A percentile compares a stretch with the other conserved stretches of the same genome.
Conservation (phyloP, 129 eudicot genomes). For the Chrysanthemum seticuspe region DNA sequence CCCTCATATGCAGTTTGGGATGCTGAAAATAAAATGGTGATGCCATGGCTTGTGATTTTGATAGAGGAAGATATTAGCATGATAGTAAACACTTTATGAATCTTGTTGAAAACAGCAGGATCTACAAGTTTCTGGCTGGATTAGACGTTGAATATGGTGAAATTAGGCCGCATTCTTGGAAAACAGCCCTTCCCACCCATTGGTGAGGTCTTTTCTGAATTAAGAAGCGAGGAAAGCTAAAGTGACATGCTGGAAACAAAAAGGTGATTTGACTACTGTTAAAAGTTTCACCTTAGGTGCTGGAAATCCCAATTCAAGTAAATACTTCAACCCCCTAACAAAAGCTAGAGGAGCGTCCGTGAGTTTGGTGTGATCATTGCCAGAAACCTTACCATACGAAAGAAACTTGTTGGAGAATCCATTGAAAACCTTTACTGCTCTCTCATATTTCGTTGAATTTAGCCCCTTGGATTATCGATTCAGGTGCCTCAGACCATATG, state of each 20-base stretch:
- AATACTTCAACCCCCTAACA: not conserved
- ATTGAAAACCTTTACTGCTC: not conserved
- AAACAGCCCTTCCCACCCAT: not conserved
- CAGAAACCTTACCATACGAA: not conserved
- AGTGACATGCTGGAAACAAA: not conserved
- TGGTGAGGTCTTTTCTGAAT: slow-evolving; percentile 5
- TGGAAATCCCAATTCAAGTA: not conserved
- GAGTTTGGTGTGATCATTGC: slow-evolving; percentile 12
- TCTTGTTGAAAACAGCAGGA: not conserved
- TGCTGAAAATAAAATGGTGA: not conserved
- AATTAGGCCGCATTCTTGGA: not conserved
- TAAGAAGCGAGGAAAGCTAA: not conserved
- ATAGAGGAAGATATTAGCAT: slow-evolving; percentile 1
- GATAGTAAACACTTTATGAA: too few species aligned
- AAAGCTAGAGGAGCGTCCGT: not conserved
- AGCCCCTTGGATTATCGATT: not conserved
- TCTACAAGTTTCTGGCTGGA: not conserved
- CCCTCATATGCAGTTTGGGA: not conserved
- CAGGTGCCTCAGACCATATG: not conserved
- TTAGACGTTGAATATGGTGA: not conserved
- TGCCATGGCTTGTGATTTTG: not conserved
- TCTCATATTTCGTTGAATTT: not conserved
- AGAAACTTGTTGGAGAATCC: not conserved
- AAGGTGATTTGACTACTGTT: not conserved
- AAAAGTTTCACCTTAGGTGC: not conserved